Base-by-base conservation (phyloP, 805 yeast species). In the Saccharomycopsis fermentans region DNA sequence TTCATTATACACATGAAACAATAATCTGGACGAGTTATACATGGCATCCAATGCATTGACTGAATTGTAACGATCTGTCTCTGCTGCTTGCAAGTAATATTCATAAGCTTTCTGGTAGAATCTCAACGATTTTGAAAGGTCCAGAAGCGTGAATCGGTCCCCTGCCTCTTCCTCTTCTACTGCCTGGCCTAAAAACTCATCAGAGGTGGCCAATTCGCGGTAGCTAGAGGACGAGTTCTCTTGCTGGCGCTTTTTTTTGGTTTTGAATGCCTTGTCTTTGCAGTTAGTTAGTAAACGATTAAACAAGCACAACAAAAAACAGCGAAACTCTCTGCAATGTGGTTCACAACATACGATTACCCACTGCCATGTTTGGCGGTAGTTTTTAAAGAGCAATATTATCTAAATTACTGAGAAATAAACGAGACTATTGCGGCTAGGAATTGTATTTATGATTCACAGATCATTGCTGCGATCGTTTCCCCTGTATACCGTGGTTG, bases 121-220 rank as follows among this genome's bases (percentile, higher is more conserved):
- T 43, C 91, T 68, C 12, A 86, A 68, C 0, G 84, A 79, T 63
- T 86, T 86, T 11, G 86, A 71, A 5, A 84, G 67, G 64, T 86
- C 91, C 0, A 88, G 81, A 1, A 81, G 73, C 5, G 81, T 67
- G 90, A 90, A 86, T 53, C 91, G 68, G 65, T 86, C 91, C 0
- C 89, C 92, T n/a, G 81, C 77, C 59, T 86, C 91, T 66, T 86
- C 92, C 58, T 81, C 82, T 11, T 72, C 73, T 0, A 83, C 74
- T 0, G 83, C 92, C 55, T 71, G 71, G 35, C 79, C 82, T n/a
- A 83, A 73, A 56, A 65, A 77, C 3, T 82, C 88, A 35, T 79
- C 81, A 0, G 78, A 74, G 0, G 82, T 75, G 4, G 70, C 67
- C 4, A 78, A 77, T 11, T 64, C 65, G 4, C 21, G 50, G 54